Percentiles rank a stretch among this genome's conserved stretches.
phyloP scores from a whole-genome alignment of 352 stramenopile species.

The Phytophthora vignae region DNA sequence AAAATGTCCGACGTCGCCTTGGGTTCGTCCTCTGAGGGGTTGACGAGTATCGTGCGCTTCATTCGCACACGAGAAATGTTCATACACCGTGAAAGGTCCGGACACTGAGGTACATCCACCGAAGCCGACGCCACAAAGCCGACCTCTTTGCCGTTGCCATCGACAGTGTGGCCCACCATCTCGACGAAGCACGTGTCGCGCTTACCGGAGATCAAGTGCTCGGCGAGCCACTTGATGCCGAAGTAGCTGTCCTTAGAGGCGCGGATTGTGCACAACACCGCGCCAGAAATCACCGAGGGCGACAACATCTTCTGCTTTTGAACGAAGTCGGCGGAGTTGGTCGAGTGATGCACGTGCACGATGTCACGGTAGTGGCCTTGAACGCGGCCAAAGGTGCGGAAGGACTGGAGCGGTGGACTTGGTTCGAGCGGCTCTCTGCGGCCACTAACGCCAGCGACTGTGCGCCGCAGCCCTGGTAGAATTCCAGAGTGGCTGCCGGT shows the following conservation, averaged over 20 bases:
- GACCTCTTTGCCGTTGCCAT: slow-evolving; percentile 45
- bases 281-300: slow-evolving; percentile 45
- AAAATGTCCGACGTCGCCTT: slow-evolving; percentile 55
- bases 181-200: slow-evolving; percentile 60
- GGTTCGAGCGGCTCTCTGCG: slow-evolving; percentile 18
- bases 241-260: slow-evolving; percentile 50
- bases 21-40: slow-evolving; percentile 30
- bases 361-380: slow-evolving; percentile 65
- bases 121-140: slow-evolving; percentile 52
- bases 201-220: slow-evolving; percentile 37
- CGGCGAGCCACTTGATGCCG: slow-evolving; percentile 58
- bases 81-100: slow-evolving; percentile 36
- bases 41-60: slow-evolving; percentile 57
- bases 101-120: slow-evolving; percentile 55
- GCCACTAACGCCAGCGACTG: slow-evolving; percentile 7
- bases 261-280: slow-evolving; percentile 45
- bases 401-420: slow-evolving; percentile 40
- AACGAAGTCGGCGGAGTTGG: slow-evolving; percentile 48
- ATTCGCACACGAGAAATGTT: slow-evolving; percentile 50
- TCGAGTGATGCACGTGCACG: slow-evolving; percentile 43
- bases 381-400: slow-evolving; percentile 53
- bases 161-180: slow-evolving; percentile 55
- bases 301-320: slow-evolving; percentile 61
- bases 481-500: slow-evolving; percentile 7
- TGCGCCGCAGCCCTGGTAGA: slow-evolving; percentile 14